Percentiles rank a stretch among this genome's conserved stretches.
phyloP scores from a whole-genome alignment of 208 protist species.

The Naegleria fowleri region DNA sequence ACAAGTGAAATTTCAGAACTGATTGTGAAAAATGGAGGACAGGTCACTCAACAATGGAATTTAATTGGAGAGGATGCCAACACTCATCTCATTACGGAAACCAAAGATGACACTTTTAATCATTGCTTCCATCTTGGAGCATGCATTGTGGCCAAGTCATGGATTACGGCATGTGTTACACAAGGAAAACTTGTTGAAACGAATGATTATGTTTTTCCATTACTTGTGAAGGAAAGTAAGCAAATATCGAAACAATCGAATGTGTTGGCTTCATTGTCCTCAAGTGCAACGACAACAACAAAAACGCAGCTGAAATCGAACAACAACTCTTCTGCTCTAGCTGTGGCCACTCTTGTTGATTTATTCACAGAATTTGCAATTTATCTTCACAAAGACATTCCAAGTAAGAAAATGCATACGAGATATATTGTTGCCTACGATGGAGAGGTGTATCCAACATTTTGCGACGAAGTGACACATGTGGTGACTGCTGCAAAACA shows the following conservation, averaged over 20 bases:
- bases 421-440: slow-evolving; percentile 6
- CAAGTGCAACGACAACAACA: neutral
- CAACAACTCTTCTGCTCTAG: neutral
- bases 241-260: neutral
- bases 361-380: neutral
- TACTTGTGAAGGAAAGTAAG: neutral
- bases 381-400: neutral
- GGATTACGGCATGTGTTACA: neutral
- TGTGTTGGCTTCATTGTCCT: neutral
- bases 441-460: neutral
- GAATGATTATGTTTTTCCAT: neutral
- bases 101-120: neutral
- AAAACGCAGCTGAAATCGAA: neutral
- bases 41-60: neutral
- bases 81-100: slow-evolving; percentile 6
- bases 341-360: neutral
- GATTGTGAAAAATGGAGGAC: neutral
- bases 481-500: neutral
- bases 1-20: neutral
- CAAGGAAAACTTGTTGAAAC: neutral
- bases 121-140: neutral
- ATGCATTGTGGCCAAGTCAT: neutral
- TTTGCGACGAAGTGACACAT: slow-evolving; percentile 10
- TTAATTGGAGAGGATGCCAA: neutral
- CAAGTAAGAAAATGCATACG: neutral